Evolutionary conservation across 306 rosid genomes (phyloP).

Genomic region (Erythrophleum fordii): DNA sequence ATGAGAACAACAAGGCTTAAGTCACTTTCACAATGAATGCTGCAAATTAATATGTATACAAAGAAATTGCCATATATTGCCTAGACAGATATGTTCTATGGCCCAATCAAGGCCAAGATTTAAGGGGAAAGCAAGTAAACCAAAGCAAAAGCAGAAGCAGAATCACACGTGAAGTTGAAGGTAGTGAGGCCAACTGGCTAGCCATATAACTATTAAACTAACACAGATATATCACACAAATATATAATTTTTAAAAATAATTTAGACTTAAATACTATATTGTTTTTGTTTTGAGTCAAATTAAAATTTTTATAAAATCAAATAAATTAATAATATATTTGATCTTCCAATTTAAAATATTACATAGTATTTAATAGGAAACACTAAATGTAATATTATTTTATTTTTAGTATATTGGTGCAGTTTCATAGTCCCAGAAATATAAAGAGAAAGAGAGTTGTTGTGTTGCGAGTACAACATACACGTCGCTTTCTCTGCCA

Average conservation of each 20-base stretch:
- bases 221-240: no score
- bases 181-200: not conserved
- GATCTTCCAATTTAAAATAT: no score
- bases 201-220: not conserved
- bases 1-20: not conserved
- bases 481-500: slow-evolving; percentile 44
- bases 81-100: not conserved
- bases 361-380: no score
- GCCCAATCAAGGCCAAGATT: slow-evolving; percentile 8
- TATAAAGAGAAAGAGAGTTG: not conserved
- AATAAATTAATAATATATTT: no score
- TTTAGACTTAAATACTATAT: no score
- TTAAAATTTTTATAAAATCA: no score
- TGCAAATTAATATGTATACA: slow-evolving; percentile 12
- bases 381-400: not conserved
- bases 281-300: no score
- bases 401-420: not conserved
- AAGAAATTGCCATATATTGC: not conserved
- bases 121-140: not conserved
- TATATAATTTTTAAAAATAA: no score
- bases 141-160: not conserved
- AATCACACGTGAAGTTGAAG: slow-evolving; percentile 47
- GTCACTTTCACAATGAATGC: slow-evolving; percentile 43
- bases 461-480: not conserved
- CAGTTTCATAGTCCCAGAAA: not conserved